Evolutionary conservation across 108 stramenopile species (phyloP), one percentile per base, ranked within the genome.

Genomic region (Conticribra weissflogii): DNA sequence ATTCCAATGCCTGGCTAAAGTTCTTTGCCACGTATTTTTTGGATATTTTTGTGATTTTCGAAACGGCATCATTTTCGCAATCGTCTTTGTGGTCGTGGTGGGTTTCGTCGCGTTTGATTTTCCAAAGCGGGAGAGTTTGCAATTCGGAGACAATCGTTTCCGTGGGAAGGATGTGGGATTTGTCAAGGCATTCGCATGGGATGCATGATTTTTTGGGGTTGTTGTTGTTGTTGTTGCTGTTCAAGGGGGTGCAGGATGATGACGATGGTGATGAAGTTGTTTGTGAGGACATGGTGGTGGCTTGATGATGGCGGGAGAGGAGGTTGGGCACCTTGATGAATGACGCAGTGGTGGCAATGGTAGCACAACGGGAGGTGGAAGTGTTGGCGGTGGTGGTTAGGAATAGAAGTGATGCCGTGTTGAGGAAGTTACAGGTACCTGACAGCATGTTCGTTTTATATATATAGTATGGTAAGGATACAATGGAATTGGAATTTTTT

Each of bases 1-100:
- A 81, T 63, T 91, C 86, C 53, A 97, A 51, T 1, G 95, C 96
- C 12, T 48, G 22, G 76, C 87, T 84, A 64, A 91, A 91, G 57
- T 88, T 87, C 25, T 75, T 71, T 25, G 87, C 83, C 2, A 62
- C 74, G 67, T 81, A 89, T 4, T 44, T 54, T 28, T 82, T 79
- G 23, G 79, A 74, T n/a, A n/a, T n/a, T n/a, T n/a, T n/a, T n/a
- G n/a, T n/a, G n/a, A n/a, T n/a, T n/a, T n/a, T n/a, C n/a, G n/a
- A n/a, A n/a, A n/a, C n/a, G n/a, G n/a, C n/a, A n/a, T n/a, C n/a
- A n/a, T n/a, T n/a, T n/a, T n/a, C n/a, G n/a, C n/a, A n/a, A 92
- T 52, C 36, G 12, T 41, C 34, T 75, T 56, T 3, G 30, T 62
- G 21, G 30, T 19, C 21, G 45, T 63, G 51, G 33, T 30, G 21